Base-by-base conservation (phyloP, 192 early-diverging fungal species). In the Rhizophlyctis rosea region DNA sequence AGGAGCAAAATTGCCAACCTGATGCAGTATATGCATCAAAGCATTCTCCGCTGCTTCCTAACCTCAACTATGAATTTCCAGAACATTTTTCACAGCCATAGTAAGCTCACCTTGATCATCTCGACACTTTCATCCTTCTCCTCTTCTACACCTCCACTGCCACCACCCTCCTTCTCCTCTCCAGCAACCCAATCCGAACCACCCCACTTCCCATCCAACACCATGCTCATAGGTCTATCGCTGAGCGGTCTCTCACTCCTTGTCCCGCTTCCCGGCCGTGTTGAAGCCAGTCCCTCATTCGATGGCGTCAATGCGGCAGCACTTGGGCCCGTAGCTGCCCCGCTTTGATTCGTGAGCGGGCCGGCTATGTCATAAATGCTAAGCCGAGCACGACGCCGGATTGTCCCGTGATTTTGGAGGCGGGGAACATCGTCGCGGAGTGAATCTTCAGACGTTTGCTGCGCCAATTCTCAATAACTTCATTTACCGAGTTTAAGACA, bases 21-120 rank as follows among this genome's bases (percentile, higher is more conserved):
- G 85, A 59, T 90, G 88, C 28, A 88, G 48, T 25, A 92, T 36
- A 54, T 92, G 90, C n/a, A 76, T 64, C 23, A 91, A 63, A 9
- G 81, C 74, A 35, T 85, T 86, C 59, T 90, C 88, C 1, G 87
- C 87, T 18, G 89, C 65, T 39, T 88, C 87, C 75, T 88, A 61
- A 18, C 5, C 7, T 13, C 5, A 47, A 14, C 27, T 13, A 24
- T 50, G 2, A 27, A 50, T 50, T n/a, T n/a, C n/a, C n/a, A n/a
- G n/a, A n/a, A n/a, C n/a, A n/a, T n/a, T n/a, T n/a, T n/a, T n/a
- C n/a, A n/a, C n/a, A n/a, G n/a, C n/a, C n/a, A n/a, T n/a, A n/a
- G n/a, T n/a, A n/a, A n/a, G 4, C n/a, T 7, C 66, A 29, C 50
- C 34, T 70, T 68, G 18, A 68, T 54, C 49, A 68, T 1, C 48